Base-by-base conservation (phyloP, 2,329 filamentous ascomycete species). In the Clarireedia paspali region DNA sequence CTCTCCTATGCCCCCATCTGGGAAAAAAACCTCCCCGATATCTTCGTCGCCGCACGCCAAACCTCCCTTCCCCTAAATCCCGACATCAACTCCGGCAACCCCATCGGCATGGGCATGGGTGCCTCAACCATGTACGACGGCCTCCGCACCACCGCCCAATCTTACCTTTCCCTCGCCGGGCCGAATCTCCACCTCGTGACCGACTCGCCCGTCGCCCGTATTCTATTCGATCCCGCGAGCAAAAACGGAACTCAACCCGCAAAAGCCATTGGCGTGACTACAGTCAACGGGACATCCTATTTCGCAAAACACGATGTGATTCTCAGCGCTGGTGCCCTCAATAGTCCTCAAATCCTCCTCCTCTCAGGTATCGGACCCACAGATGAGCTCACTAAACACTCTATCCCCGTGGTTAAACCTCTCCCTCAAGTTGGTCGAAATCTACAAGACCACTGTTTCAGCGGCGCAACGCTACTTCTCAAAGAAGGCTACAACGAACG, bases 361-460 rank as follows among this genome's bases (percentile, higher is more conserved):
- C 69, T 77, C 9, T 75, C 72, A 27, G 76, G 76, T 34, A 66
- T 78, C 44, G 76, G 75, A 0, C 72, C 73, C 4, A 62, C 59
- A 15, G 66, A 58, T 2, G 73, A 76, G 63, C 69, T 77, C 3
- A 34, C 65, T 26, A 65, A 65, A 46, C 64, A 77, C 62, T 67
- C 71, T 36, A 84, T 85, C 58, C 68, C 73, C 2, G 70, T 84
- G 3, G 61, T 84, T 34, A 80, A 58, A 2, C 75, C 87, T 62
- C 73, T 83, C 1, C 82, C 82, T 0, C 82, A 87, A 10, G 82
- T 88, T n/a, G 84, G 84, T 42, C 74, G 73, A 46, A 85, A 85
- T 67, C 71, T 85, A 1, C 74, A 79, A 77, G 60, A 75, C 78
- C 52, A 78, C 47, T 50, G 55, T 36, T 64, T 63, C 46, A 56